Percentiles rank a stretch among this genome's conserved stretches.
Conservation (phyloP, 257 asterid genomes). For the Nicotiana tabacum region DNA sequence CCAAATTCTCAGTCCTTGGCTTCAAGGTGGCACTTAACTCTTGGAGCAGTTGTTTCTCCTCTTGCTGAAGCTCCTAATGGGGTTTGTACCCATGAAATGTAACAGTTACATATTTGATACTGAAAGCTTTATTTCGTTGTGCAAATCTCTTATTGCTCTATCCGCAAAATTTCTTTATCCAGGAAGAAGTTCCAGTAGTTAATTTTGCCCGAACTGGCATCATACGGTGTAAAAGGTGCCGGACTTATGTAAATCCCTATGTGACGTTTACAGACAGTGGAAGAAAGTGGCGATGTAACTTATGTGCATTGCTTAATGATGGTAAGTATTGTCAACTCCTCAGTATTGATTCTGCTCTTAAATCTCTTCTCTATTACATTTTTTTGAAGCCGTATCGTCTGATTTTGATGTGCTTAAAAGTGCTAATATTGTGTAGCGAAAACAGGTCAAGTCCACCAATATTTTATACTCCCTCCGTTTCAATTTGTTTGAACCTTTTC, state of each 20-base stretch:
- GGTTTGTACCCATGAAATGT: constrained; percentile 42
- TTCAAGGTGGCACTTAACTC: constrained; percentile 91
- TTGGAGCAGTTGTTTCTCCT: constrained; percentile 95
- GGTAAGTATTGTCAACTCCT: constrained; percentile 34
- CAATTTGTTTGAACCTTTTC: no score
- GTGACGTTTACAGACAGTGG: constrained; percentile 77
- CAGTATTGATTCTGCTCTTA: background rate
- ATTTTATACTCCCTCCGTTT: no score
- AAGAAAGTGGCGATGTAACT: constrained; percentile 92
- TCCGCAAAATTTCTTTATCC: constrained; percentile 24
- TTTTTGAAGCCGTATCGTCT: background rate
- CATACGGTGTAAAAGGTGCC: constrained; percentile 89
- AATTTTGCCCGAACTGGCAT: constrained; percentile 78
- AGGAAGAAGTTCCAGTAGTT: constrained; percentile 92
- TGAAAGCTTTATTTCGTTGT: background rate
- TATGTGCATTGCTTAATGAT: constrained; percentile 75
- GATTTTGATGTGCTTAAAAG: background rate
- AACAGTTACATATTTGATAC: background rate
- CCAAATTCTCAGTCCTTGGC: constrained; percentile 90
- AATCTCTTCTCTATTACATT: background rate
- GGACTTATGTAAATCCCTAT: constrained; percentile 79
- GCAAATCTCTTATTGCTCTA: constrained; percentile 7
- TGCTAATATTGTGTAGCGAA: background rate
- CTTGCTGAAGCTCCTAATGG: constrained; percentile 84
- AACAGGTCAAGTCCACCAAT: background rate